Conservation (phyloP, 768 basidiomycete genomes). For the Lactarius indigo region DNA sequence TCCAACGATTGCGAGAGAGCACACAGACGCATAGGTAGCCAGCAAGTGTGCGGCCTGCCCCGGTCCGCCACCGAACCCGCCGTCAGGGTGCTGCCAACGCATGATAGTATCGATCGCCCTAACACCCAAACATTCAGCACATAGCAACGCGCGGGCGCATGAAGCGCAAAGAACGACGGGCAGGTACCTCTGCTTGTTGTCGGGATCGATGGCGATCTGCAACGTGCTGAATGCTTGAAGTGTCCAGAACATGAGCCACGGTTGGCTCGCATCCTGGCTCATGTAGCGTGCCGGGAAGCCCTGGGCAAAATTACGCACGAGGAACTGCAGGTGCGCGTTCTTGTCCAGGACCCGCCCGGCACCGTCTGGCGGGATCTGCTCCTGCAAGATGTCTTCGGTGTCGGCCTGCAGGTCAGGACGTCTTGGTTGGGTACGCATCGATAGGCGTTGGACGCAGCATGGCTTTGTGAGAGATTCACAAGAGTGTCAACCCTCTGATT, state of each 20-base stretch:
- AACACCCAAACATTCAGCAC: constrained; percentile 12
- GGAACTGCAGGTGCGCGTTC: constrained; percentile 69
- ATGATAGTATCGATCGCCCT: constrained; percentile 82
- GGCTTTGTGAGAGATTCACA: not conserved
- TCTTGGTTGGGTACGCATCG: constrained; percentile 61
- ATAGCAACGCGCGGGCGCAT: not conserved
- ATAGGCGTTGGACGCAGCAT: constrained; percentile 39
- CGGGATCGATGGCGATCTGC: constrained; percentile 75
- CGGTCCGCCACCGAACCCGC: constrained; percentile 91
- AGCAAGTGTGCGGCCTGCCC: constrained; percentile 85
- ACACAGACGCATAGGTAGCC: constrained; percentile 86
- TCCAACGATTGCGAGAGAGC: constrained; percentile 78
- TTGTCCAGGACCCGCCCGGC: constrained; percentile 47
- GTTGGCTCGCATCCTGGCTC: constrained; percentile 89
- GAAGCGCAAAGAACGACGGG: not conserved
- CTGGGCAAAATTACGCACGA: constrained; percentile 67
- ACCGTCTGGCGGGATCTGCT: constrained; percentile 44
- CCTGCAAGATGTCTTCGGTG: constrained; percentile 62
- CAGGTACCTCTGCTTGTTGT: constrained; percentile 69
- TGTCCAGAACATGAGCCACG: constrained; percentile 95
- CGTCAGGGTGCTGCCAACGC: constrained; percentile 77
- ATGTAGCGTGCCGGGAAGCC: constrained; percentile 77
- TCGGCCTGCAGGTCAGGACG: constrained; percentile 58
- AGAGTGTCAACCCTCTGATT: not conserved
- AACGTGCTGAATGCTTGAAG: constrained; percentile 78